Percentiles rank a stretch among this genome's conserved stretches.
These are phyloP conservation scores for Groenewaldozyma auringiensis DNA, from an alignment of 1,139 yeast genomes.

Conservation along the genomic window DNA sequence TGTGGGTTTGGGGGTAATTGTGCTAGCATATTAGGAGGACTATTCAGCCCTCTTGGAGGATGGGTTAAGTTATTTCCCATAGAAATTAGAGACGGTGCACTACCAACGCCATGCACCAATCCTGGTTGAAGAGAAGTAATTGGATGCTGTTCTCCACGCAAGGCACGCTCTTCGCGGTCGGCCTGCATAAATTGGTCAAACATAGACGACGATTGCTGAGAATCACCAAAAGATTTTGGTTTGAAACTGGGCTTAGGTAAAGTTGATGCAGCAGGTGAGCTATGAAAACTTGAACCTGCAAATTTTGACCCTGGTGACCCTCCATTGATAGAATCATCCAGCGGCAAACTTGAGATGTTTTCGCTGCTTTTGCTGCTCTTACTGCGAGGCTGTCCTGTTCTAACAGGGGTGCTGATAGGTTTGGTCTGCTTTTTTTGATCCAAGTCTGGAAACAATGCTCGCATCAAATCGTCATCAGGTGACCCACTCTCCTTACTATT, in stretches of 20 bases:
- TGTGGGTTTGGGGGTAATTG: too few relatives aligned
- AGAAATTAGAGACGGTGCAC: not conserved
- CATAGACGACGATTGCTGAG: conserved; percentile 11
- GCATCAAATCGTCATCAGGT: conserved; percentile 5
- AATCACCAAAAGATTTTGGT: conserved; percentile 15
- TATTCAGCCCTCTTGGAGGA: not conserved
- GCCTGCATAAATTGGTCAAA: conserved; percentile 24
- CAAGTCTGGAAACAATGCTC: conserved; percentile 9
- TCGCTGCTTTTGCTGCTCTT: conserved; percentile 5
- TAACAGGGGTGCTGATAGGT: conserved; percentile 8
- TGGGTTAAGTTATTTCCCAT: not conserved
- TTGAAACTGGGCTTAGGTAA: conserved; percentile 36
- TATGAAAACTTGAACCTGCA: conserved; percentile 38
- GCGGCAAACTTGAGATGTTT: not conserved
- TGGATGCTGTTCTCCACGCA: not conserved
- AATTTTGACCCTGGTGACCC: conserved; percentile 16
- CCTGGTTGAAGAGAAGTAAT: not conserved
- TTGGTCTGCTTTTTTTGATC: not conserved
- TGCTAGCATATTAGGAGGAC: too few relatives aligned
- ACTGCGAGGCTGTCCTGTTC: conserved; percentile 1
- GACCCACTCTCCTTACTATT: not conserved
- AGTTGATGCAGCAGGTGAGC: conserved; percentile 39
- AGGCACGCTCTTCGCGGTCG: conserved; percentile 16
- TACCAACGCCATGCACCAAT: not conserved
- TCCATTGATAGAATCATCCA: not conserved